Percentiles rank a stretch among this genome's conserved stretches.
Evolutionary conservation across 2,329 filamentous ascomycete species (phyloP).

Genomic region (Macrophomina tecta): DNA sequence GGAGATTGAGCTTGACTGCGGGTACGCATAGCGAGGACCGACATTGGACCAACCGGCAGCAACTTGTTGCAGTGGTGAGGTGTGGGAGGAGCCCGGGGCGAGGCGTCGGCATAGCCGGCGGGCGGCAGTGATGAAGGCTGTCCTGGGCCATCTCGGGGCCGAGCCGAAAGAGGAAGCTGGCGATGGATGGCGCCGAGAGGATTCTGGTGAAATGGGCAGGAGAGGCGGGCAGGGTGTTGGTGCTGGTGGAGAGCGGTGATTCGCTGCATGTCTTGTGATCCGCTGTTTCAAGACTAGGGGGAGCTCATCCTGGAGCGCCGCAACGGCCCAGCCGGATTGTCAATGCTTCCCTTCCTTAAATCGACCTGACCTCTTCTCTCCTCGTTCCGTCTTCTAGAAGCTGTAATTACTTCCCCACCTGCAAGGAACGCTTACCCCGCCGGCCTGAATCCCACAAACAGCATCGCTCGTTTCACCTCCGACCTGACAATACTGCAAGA

Average conservation of each 20-base stretch:
- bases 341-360: neutral
- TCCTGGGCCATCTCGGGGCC: slow-evolving; percentile 17
- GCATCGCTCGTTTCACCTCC: slow-evolving; percentile 5
- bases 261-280: slow-evolving; percentile 19
- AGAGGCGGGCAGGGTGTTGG: slow-evolving; percentile 2
- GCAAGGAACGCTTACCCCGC: slow-evolving; percentile 20
- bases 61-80: neutral
- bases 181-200: slow-evolving; percentile 13
- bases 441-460: neutral
- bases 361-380: neutral
- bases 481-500: neutral
- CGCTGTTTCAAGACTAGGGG: slow-evolving; percentile 16
- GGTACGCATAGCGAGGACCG: neutral
- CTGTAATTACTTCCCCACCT: slow-evolving; percentile 10
- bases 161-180: slow-evolving; percentile 11
- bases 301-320: neutral
- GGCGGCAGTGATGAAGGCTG: neutral
- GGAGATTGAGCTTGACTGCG: neutral
- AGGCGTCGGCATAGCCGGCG: neutral
- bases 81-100: neutral
- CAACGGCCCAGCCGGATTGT: neutral
- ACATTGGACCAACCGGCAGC: slow-evolving; percentile 18
- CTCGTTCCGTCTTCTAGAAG: slow-evolving; percentile 6
- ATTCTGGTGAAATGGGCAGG: slow-evolving; percentile 11
- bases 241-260: neutral